phyloP scores from a whole-genome alignment of 129 eudicot genomes.

The Chrysanthemum makinoi region DNA sequence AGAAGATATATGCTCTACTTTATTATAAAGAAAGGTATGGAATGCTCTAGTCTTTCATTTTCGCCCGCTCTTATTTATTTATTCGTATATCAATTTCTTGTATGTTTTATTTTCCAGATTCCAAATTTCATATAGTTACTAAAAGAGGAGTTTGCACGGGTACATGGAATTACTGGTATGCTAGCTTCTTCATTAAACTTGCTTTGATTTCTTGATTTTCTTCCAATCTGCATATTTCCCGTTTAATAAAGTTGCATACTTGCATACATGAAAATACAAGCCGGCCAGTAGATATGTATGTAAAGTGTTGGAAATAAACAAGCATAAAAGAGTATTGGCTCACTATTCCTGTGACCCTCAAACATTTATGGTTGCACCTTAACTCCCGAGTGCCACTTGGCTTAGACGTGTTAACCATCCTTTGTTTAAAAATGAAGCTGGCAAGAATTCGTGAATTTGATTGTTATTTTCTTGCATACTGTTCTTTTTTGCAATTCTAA shows the following conservation, averaged over 20 bases:
- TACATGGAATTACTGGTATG: conserved; percentile 6
- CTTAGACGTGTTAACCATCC: not conserved
- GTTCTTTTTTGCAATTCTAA: not conserved
- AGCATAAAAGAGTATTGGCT: not conserved
- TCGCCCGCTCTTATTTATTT: conserved; percentile 3
- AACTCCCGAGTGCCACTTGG: not conserved
- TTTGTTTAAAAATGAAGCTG: not conserved
- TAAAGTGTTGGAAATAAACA: conserved; percentile 11
- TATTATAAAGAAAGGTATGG: conserved; percentile 33
- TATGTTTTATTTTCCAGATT: conserved; percentile 13
- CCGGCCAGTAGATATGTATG: not conserved
- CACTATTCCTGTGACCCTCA: not conserved
- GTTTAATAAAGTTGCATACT: conserved; percentile 10
- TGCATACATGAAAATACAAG: conserved; percentile 15
- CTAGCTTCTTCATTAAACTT: conserved; percentile 25
- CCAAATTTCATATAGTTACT: conserved; percentile 10
- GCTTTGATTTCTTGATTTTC: conserved; percentile 19
- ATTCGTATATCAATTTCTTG: not conserved
- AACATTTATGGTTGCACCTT: not conserved
- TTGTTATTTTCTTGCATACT: not conserved
- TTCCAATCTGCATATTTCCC: conserved; percentile 20
- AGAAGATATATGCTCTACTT: conserved; percentile 44
- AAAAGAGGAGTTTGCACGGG: conserved; percentile 6
- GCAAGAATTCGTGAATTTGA: not conserved
- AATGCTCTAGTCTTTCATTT: conserved; percentile 34